phyloP scores from a whole-genome alignment of 352 stramenopile species.

The Phytopythium ostracodes region DNA sequence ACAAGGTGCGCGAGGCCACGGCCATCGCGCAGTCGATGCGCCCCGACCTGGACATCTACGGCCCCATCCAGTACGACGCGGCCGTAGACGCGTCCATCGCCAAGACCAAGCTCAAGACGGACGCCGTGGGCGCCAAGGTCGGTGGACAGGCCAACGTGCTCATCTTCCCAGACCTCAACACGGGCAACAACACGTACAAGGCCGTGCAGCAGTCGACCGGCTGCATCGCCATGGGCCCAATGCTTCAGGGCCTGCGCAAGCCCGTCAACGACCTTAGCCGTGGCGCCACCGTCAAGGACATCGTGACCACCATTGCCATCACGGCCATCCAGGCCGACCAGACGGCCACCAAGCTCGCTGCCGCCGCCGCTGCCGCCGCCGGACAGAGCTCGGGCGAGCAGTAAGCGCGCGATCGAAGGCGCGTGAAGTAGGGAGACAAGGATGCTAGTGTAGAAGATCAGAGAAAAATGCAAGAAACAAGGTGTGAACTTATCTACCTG shows the following conservation, averaged over 20 bases:
- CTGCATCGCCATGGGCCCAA: slow-evolving; percentile 82
- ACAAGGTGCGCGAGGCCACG: slow-evolving; percentile 83
- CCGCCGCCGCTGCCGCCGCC: neutral
- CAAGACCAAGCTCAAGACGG: slow-evolving; percentile 75
- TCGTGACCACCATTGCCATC: slow-evolving; percentile 87
- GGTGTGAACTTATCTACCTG: neutral
- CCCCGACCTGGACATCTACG: slow-evolving; percentile 78
- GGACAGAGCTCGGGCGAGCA: neutral
- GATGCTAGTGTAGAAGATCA: neutral
- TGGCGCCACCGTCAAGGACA: slow-evolving; percentile 87
- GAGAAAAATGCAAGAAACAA: neutral
- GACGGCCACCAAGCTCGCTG: neutral
- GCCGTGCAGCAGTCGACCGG: slow-evolving; percentile 78
- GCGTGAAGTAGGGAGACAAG: neutral
- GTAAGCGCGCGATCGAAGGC: neutral
- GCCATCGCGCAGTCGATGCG: slow-evolving; percentile 59
- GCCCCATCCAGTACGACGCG: slow-evolving; percentile 86
- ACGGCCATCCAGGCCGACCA: slow-evolving; percentile 85
- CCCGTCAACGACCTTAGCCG: slow-evolving; percentile 88
- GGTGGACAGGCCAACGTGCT: slow-evolving; percentile 82
- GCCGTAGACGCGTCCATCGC: slow-evolving; percentile 74
- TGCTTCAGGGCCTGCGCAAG: slow-evolving; percentile 85
- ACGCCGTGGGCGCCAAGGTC: slow-evolving; percentile 50
- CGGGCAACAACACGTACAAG: slow-evolving; percentile 90
- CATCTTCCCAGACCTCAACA: slow-evolving; percentile 87